A percentile compares a stretch with the other conserved stretches of the same genome.
These are phyloP conservation scores for Leishmania lainsoni DNA, from an alignment of 208 protist genomes.

Conservation along the genomic window DNA sequence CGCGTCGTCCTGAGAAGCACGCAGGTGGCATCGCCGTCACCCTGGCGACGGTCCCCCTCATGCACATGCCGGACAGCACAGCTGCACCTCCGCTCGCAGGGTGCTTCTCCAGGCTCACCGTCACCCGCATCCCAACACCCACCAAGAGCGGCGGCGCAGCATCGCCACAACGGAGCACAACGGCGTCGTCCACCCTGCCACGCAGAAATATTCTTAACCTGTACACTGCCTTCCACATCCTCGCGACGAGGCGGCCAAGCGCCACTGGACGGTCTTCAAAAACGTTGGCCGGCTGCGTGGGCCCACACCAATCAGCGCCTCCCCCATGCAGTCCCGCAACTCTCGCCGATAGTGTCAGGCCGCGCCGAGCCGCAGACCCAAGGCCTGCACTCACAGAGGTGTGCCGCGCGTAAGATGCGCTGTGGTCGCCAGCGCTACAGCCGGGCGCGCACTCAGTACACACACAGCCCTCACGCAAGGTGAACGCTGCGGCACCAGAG, in stretches of 20 bases:
- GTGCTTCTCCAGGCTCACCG: constrained; percentile 29
- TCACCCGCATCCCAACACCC: constrained; percentile 41
- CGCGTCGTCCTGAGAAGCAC: constrained; percentile 78
- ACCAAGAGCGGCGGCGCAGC: constrained; percentile 33
- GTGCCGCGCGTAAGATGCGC: too few species aligned
- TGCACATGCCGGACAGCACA: constrained; percentile 38
- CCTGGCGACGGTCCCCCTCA: constrained; percentile 70
- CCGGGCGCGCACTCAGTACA: too few species aligned
- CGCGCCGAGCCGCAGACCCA: too few species aligned
- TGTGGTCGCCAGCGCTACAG: too few species aligned
- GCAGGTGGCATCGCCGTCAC: constrained; percentile 83
- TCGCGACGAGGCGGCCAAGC: constrained; percentile 46
- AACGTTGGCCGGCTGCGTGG: constrained; percentile 45
- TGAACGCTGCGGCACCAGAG: too few species aligned
- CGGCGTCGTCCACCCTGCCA: constrained; percentile 5
- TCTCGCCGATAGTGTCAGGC: too few species aligned
- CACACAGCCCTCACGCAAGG: too few species aligned
- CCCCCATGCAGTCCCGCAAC: too few species aligned
- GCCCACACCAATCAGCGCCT: constrained; percentile 42
- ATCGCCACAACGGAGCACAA: neutral
- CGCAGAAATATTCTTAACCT: constrained; percentile 31
- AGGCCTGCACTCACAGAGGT: too few species aligned
- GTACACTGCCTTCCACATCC: constrained; percentile 57
- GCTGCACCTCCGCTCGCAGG: constrained; percentile 1
- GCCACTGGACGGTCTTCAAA: constrained; percentile 62